Evolutionary conservation across 306 rosid species (phyloP), one percentile per base, ranked within the genome.

Genomic region (Erythrophleum fordii): DNA sequence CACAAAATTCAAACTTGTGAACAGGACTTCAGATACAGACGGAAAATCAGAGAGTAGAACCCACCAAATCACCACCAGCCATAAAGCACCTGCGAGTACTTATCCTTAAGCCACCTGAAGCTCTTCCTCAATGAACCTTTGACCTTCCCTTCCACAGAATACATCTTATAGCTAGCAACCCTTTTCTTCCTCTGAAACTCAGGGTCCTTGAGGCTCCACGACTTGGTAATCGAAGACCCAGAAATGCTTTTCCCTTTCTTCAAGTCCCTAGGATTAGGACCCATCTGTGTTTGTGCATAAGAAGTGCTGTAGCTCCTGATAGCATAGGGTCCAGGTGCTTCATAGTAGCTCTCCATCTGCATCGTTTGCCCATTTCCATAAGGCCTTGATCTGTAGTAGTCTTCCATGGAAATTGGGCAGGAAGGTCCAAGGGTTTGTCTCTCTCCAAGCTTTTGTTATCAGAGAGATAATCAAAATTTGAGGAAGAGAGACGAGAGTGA

Each of bases 101-200:
- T 93, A 51, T 90, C 81, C 83, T 95, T 95, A 34, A 95, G 88
- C 99, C 99, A 95, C 88, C 93, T 87, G 84, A 93, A 89, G 83
- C 99, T 91, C 77, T 90, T 95, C 62, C 93, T 88, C 61, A 95
- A 75, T 53, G 99, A 91, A 0, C 99, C 97, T 81, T 90, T 95
- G 91, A 93, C 81, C 66, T 93, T 89, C 1, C 98, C 98, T 78
- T 95, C 99, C 7, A 86, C 96, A 51, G 98, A 82, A 46, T 93
- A 95, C 97, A 93, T 89, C 73, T 95, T 95, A 78, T 95, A 95
- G 80, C 90, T 83, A 9, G 97, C 96, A 76, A 95, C 94, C 85
- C 99, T 91, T 78, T 81, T 93, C 88, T 88, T 91, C 87, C 98
- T 89, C 90, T 93, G 95, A 85, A 95, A 77, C 86, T 95, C 98